These are phyloP conservation scores for Tagetes erecta DNA, from an alignment of 129 eudicot species.

Conservation along the genomic window DNA sequence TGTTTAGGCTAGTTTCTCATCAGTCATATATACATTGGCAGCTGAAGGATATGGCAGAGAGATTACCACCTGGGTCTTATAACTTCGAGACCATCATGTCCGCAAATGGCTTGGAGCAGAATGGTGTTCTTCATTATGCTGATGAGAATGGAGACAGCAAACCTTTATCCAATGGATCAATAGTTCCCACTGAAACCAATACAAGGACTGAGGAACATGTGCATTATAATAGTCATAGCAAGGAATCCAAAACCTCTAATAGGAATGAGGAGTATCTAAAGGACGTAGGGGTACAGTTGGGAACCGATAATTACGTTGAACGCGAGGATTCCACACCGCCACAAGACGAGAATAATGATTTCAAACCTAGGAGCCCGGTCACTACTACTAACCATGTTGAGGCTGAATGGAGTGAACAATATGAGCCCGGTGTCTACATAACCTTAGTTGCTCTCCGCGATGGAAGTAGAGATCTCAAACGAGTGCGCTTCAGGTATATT, in stretches of 20 bases:
- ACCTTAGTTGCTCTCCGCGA: slow-evolving; percentile 82
- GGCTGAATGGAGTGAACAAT: slow-evolving; percentile 95
- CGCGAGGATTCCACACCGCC: background rate
- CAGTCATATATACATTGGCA: slow-evolving; percentile 29
- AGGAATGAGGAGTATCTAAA: background rate
- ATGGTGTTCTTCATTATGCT: slow-evolving; percentile 37
- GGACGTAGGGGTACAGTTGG: background rate
- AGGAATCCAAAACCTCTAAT: slow-evolving; percentile 32
- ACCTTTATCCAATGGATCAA: slow-evolving; percentile 39
- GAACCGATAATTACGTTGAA: slow-evolving; percentile 1
- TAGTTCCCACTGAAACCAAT: slow-evolving; percentile 33
- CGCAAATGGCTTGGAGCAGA: slow-evolving; percentile 64
- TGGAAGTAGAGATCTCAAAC: slow-evolving; percentile 91
- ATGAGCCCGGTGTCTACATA: slow-evolving; percentile 94
- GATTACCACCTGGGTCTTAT: slow-evolving; percentile 81
- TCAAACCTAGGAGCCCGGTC: slow-evolving; percentile 39
- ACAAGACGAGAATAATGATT: slow-evolving; percentile 38
- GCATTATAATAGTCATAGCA: slow-evolving; percentile 11
- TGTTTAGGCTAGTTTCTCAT: slow-evolving; percentile 7
- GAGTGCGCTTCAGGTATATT: slow-evolving; percentile 94
- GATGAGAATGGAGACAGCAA: slow-evolving; percentile 44
- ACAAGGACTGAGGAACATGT: slow-evolving; percentile 37
- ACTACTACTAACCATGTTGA: slow-evolving; percentile 42
- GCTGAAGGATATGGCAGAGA: slow-evolving; percentile 92
- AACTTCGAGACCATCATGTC: slow-evolving; percentile 56